Conservation (phyloP, 495 filamentous ascomycete species). For the Aspergillus sclerotioniger region DNA sequence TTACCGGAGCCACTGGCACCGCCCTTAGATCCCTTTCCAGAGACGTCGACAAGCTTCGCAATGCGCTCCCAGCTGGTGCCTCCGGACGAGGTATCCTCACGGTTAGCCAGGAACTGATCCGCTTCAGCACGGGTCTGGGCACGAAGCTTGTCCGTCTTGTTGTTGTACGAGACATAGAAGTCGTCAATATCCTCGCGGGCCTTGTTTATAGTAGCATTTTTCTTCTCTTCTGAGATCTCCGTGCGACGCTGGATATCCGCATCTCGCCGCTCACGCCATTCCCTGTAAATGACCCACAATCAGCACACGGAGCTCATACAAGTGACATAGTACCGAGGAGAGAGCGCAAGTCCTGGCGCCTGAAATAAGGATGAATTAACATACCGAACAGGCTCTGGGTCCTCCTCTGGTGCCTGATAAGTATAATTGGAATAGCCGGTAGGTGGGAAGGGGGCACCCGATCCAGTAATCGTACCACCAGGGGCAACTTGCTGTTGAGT, state of each 20-base stretch:
- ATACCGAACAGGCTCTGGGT: conserved; percentile 81
- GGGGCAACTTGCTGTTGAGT: conserved; percentile 70
- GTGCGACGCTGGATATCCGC: conserved; percentile 71
- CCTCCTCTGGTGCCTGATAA: conserved; percentile 61
- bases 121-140: conserved; percentile 83
- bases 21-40: conserved; percentile 84
- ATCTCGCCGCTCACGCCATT: conserved; percentile 91
- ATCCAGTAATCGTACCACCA: conserved; percentile 84
- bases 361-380: conserved; percentile 7
- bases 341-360: neutral
- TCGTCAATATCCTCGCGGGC: conserved; percentile 92
- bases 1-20: conserved; percentile 87
- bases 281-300: conserved; percentile 31
- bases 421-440: conserved; percentile 51
- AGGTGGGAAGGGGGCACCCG: conserved; percentile 68
- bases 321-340: neutral
- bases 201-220: conserved; percentile 75
- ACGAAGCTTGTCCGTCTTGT: conserved; percentile 89
- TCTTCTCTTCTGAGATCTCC: conserved; percentile 72
- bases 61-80: conserved; percentile 99
- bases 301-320: neutral
- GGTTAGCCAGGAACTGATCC: conserved; percentile 84
- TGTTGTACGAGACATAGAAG: conserved; percentile 99
- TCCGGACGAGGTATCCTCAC: conserved; percentile 88
- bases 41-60: conserved; percentile 92